Evolutionary conservation across 352 stramenopile species (phyloP).

Genomic region (Globisporangium parvum): DNA sequence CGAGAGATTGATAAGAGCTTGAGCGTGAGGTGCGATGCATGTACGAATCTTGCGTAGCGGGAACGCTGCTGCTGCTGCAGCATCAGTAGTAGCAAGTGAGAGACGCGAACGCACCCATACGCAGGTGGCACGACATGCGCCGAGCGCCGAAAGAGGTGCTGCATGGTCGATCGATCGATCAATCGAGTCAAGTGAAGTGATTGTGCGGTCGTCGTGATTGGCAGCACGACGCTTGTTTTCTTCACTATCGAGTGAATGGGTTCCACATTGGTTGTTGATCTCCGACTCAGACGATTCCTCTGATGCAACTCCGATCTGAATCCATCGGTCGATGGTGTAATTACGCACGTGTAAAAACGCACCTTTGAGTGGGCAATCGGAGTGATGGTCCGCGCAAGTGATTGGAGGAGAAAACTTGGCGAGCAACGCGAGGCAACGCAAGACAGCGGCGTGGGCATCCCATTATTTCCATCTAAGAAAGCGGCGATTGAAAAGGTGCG

Average conservation of each 20-base stretch:
- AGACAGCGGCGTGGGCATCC: constrained; percentile 27
- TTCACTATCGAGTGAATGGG: no score
- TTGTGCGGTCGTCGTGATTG: not conserved
- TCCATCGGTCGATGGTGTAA: constrained; percentile 3
- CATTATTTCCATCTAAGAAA: constrained; percentile 87
- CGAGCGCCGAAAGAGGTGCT: not conserved
- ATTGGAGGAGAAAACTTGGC: constrained; percentile 64
- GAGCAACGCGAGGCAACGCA: constrained; percentile 4
- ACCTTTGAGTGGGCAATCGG: constrained; percentile 2
- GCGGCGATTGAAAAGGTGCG: constrained; percentile 49
- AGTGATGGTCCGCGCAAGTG: constrained; percentile 56
- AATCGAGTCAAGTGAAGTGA: no score
- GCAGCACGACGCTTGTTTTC: no score
- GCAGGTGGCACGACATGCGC: not conserved
- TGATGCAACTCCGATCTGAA: not conserved
- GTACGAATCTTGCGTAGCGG: not conserved
- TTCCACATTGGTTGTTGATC: no score
- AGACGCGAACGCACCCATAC: not conserved
- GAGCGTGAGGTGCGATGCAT: not conserved
- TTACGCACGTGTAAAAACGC: constrained; percentile 10
- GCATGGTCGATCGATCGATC: constrained; percentile 2
- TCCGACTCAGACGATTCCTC: no score
- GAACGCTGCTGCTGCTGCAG: not conserved
- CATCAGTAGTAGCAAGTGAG: not conserved
- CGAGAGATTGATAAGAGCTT: not conserved